phyloP scores from a whole-genome alignment of 331 rosid genomes.

The Cucumis variabilis region DNA sequence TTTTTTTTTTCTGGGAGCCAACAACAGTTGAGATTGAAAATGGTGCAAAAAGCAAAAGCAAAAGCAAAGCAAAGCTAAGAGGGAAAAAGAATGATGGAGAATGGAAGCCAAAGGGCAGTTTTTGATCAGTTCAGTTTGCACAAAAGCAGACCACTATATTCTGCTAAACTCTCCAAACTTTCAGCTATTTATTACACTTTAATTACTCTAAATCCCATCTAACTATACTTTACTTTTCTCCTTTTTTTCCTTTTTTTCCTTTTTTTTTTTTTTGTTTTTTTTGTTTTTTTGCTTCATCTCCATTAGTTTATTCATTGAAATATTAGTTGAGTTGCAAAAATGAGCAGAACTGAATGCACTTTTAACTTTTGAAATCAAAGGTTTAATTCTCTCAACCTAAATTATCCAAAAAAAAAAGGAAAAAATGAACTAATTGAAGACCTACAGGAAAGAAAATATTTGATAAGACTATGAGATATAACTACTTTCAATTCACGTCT shows the following conservation, averaged over 20 bases:
- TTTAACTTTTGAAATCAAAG: no score
- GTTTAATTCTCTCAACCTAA: no score
- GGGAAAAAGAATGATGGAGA: neutral
- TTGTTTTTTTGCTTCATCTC: neutral
- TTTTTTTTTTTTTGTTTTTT: neutral
- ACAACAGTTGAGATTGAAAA: slow-evolving; percentile 5
- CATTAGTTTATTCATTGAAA: neutral
- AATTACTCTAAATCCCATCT: neutral
- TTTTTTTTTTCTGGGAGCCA: neutral
- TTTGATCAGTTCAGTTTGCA: neutral
- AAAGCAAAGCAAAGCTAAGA: no score
- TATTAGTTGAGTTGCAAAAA: neutral
- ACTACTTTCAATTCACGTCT: no score
- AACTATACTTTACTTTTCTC: neutral
- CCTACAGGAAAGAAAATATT: no score
- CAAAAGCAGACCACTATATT: neutral
- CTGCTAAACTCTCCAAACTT: slow-evolving; percentile 20
- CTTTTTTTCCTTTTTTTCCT: neutral
- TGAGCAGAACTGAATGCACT: no score
- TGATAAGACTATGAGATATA: no score
- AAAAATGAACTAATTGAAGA: no score
- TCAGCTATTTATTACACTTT: neutral
- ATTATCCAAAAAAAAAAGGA: no score
- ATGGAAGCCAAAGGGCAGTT: neutral
- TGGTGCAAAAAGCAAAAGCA: neutral